phyloP scores from a whole-genome alignment of 306 rosid genomes.

The Glycine tomentella region DNA sequence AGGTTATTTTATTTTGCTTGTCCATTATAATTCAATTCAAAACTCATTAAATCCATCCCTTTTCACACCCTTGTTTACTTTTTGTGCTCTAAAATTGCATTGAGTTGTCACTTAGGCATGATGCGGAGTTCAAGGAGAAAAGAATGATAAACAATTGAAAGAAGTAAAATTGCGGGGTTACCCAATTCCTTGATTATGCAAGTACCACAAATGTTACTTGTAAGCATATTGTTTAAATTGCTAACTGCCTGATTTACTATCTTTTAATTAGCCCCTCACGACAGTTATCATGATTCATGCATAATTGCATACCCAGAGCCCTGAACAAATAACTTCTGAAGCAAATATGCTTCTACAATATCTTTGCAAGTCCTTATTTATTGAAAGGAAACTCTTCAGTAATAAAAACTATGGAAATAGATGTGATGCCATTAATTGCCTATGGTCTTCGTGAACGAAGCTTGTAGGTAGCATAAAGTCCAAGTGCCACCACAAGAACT shows the following conservation, averaged over 20 bases:
- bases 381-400: constrained; percentile 20
- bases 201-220: neutral
- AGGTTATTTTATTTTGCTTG: too few species aligned
- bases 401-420: constrained; percentile 4
- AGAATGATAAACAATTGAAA: neutral
- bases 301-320: neutral
- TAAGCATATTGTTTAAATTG: too few species aligned
- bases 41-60: neutral
- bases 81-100: too few species aligned
- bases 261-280: too few species aligned
- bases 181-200: neutral
- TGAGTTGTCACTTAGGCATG: too few species aligned
- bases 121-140: neutral
- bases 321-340: neutral
- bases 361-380: neutral
- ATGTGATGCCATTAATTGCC: neutral
- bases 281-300: neutral
- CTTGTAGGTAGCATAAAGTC: constrained; percentile 55
- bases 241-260: too few species aligned
- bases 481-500: constrained; percentile 46
- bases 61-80: neutral
- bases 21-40: too few species aligned
- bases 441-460: constrained; percentile 46
- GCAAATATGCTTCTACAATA: neutral
- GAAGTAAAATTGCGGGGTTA: neutral